Percentiles rank a stretch among this genome's conserved stretches.
These are phyloP conservation scores for Colletotrichum tamarilloi DNA, from an alignment of 2,329 filamentous ascomycete genomes.

Conservation along the genomic window DNA sequence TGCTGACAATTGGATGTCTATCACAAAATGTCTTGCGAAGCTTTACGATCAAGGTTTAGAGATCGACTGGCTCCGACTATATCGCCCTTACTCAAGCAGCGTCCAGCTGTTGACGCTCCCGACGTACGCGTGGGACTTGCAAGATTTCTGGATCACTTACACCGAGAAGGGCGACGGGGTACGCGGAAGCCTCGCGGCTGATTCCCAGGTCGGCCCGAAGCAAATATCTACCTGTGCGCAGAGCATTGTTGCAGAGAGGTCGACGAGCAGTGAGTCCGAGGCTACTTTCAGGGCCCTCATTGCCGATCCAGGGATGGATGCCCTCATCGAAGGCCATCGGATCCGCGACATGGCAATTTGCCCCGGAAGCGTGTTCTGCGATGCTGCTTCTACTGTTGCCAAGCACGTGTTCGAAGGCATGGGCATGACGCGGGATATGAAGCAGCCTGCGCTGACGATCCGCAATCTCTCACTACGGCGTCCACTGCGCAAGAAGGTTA, in stretches of 20 bases:
- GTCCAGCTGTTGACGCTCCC: conserved; percentile 3
- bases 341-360: background rate
- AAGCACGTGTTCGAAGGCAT: background rate
- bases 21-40: background rate
- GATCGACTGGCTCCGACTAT: background rate
- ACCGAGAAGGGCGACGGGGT: background rate
- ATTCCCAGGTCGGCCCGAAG: background rate
- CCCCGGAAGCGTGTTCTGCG: conserved; percentile 6
- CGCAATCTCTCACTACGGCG: background rate
- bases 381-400: background rate
- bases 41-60: background rate
- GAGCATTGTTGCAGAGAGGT: background rate
- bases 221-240: conserved; percentile 10
- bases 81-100: background rate
- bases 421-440: background rate
- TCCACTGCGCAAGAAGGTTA: background rate
- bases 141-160: conserved; percentile 26
- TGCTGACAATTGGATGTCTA: background rate
- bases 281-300: background rate
- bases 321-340: conserved; percentile 15
- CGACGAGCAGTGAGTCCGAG: background rate
- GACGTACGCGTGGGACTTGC: conserved; percentile 11
- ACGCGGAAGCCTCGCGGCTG: background rate
- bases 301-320: background rate
- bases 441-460: background rate